phyloP scores from a whole-genome alignment of 768 basidiomycete species.

The Lactifluus piperatus region DNA sequence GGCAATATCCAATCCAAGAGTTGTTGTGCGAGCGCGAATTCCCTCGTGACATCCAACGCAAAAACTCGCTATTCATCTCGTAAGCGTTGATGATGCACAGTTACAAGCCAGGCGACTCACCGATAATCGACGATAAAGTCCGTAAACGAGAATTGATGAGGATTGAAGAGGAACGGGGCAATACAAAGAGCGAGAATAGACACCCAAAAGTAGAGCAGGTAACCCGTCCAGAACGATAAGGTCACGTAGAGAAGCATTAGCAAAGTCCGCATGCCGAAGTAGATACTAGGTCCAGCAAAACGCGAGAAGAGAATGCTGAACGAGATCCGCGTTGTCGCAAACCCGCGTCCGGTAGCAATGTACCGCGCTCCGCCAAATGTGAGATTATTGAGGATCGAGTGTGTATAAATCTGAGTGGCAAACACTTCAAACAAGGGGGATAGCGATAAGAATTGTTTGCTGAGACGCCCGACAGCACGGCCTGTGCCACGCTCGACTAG shows the following conservation, averaged over 20 bases:
- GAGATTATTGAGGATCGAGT: conserved; percentile 94
- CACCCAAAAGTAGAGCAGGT: conserved; percentile 96
- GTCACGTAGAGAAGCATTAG: conserved; percentile 93
- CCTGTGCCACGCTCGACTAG: conserved; percentile 91
- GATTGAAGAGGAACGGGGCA: conserved; percentile 98
- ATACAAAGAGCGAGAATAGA: conserved; percentile 88
- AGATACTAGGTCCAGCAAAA: conserved; percentile 97
- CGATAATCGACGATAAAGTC: conserved; percentile 96
- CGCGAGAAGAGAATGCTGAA: conserved; percentile 96
- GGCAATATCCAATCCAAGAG: conserved; percentile 99
- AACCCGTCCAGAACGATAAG: conserved; percentile 83
- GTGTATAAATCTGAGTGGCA: conserved; percentile 95
- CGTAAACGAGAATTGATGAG: conserved; percentile 97
- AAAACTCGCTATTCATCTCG: conserved; percentile 60
- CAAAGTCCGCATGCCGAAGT: conserved; percentile 89
- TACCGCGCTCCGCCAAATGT: conserved; percentile 98
- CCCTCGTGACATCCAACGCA: conserved; percentile 98
- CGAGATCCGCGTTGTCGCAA: conserved; percentile 90
- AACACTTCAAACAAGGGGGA: conserved; percentile 98
- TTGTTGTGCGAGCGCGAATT: conserved; percentile 96
- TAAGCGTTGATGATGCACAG: neutral
- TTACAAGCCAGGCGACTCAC: conserved; percentile 32
- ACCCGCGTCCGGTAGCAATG: conserved; percentile 98
- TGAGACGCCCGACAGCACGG: conserved; percentile 83
- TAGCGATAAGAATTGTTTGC: conserved; percentile 89